A percentile compares a stretch with the other conserved stretches of the same genome.
Conservation (phyloP, 257 asterid species). For the Jacaranda mimosifolia region DNA sequence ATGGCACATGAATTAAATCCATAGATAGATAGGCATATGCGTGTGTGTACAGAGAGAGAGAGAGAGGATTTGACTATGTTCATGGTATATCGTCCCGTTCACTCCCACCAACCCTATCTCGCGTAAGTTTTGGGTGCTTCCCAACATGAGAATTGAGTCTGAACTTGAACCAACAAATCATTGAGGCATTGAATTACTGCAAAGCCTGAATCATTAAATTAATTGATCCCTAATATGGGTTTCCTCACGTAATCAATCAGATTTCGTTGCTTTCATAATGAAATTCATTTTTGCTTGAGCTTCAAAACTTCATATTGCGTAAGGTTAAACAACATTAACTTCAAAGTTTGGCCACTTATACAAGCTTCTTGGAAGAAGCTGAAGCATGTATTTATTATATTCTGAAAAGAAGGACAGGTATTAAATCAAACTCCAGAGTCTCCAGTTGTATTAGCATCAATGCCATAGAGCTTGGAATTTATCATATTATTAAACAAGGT, state of each 20-base stretch:
- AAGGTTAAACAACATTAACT: neutral
- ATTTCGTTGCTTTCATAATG: neutral
- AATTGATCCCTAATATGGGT: neutral
- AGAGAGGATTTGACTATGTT: no score
- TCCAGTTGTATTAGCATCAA: slow-evolving; percentile 8
- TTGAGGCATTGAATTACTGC: no score
- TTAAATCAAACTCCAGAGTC: slow-evolving; percentile 26
- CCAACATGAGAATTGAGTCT: no score
- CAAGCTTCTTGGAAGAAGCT: slow-evolving; percentile 7
- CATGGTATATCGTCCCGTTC: no score
- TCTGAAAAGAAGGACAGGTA: neutral
- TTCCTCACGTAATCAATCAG: neutral
- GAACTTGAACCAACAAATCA: no score
- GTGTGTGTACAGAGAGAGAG: no score
- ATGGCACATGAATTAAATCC: no score
- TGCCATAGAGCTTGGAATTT: neutral
- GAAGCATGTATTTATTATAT: neutral
- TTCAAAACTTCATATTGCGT: slow-evolving; percentile 17
- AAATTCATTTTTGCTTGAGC: slow-evolving; percentile 1
- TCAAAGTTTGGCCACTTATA: slow-evolving; percentile 9
- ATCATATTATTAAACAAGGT: slow-evolving; percentile 29
- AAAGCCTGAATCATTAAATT: no score
- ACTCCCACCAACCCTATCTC: no score
- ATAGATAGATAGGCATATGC: no score
- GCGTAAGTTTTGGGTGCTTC: no score